phyloP scores from a whole-genome alignment of 2,329 filamentous ascomycete genomes.

The Corynespora cassiicola region DNA sequence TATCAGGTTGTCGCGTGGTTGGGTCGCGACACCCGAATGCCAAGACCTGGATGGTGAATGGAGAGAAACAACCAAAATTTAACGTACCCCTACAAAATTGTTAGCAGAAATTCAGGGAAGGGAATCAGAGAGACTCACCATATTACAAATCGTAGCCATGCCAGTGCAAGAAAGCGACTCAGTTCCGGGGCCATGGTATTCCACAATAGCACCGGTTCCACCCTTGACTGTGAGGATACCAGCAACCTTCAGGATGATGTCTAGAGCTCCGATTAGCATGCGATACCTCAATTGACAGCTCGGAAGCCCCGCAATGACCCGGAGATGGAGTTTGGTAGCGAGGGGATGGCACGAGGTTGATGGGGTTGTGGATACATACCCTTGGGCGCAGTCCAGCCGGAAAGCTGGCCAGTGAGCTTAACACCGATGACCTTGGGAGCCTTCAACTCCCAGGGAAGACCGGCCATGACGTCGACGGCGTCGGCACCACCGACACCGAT shows the following conservation, averaged over 20 bases:
- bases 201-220: slow-evolving; percentile 89
- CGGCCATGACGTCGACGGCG: slow-evolving; percentile 97
- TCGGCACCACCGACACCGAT: slow-evolving; percentile 98
- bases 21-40: too few relatives aligned
- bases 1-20: too few relatives aligned
- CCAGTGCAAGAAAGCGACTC: slow-evolving; percentile 80
- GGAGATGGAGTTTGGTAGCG: too few relatives aligned
- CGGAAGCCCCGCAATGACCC: slow-evolving; percentile 8
- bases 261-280: slow-evolving; percentile 52
- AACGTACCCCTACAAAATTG: slow-evolving; percentile 7
- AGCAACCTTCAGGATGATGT: slow-evolving; percentile 96
- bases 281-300: slow-evolving; percentile 11
- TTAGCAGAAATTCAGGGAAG: slow-evolving; percentile 5
- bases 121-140: slow-evolving; percentile 20
- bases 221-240: slow-evolving; percentile 98
- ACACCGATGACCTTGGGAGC: slow-evolving; percentile 97
- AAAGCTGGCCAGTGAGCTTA: slow-evolving; percentile 86
- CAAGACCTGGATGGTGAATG: too few relatives aligned
- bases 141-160: slow-evolving; percentile 79
- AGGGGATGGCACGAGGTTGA: too few relatives aligned
- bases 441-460: slow-evolving; percentile 97
- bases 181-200: slow-evolving; percentile 77
- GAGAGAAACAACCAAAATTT: too few relatives aligned
- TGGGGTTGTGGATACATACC: slow-evolving; percentile 69
- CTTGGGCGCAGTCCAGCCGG: slow-evolving; percentile 93